These are phyloP conservation scores for Lagenidium giganteum DNA, from an alignment of 352 stramenopile genomes.

Conservation along the genomic window DNA sequence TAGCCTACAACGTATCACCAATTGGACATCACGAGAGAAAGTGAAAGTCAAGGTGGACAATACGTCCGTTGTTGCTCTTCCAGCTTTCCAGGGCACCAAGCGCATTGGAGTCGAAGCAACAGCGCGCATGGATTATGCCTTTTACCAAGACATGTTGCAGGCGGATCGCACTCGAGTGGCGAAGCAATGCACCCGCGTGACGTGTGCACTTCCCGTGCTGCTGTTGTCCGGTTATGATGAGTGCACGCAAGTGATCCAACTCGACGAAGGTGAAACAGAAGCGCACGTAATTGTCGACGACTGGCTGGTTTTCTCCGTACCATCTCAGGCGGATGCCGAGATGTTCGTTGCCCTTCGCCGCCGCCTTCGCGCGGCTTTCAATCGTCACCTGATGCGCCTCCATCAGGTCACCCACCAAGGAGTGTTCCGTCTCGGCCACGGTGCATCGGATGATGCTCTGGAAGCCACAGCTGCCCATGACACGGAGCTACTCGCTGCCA, in stretches of 20 bases:
- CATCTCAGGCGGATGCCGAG: constrained; percentile 30
- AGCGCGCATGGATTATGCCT: constrained; percentile 51
- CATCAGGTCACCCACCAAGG: constrained; percentile 18
- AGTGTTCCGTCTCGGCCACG: too few species aligned
- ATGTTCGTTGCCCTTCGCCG: constrained; percentile 44
- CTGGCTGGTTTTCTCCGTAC: constrained; percentile 68
- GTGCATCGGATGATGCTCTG: too few species aligned
- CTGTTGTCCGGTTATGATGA: constrained; percentile 54
- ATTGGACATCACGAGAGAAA: constrained; percentile 80
- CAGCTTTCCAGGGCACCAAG: constrained; percentile 5
- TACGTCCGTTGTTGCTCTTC: constrained; percentile 44
- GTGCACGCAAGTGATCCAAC: constrained; percentile 22
- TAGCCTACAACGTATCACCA: constrained; percentile 32
- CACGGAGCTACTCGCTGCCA: too few species aligned
- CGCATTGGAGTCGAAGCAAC: constrained; percentile 16
- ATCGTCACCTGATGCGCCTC: constrained; percentile 60
- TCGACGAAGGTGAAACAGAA: constrained; percentile 22
- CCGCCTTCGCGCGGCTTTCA: constrained; percentile 55
- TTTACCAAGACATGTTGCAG: constrained; percentile 87
- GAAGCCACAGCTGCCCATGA: too few species aligned
- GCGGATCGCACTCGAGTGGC: constrained; percentile 56
- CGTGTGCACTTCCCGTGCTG: constrained; percentile 46
- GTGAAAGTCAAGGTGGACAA: constrained; percentile 71
- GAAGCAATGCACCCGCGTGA: constrained; percentile 68
- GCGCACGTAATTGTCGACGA: constrained; percentile 55